Percentiles rank a stretch among this genome's conserved stretches.
phyloP scores from a whole-genome alignment of 192 early-diverging fungal species.

The Coemansia sp. region DNA sequence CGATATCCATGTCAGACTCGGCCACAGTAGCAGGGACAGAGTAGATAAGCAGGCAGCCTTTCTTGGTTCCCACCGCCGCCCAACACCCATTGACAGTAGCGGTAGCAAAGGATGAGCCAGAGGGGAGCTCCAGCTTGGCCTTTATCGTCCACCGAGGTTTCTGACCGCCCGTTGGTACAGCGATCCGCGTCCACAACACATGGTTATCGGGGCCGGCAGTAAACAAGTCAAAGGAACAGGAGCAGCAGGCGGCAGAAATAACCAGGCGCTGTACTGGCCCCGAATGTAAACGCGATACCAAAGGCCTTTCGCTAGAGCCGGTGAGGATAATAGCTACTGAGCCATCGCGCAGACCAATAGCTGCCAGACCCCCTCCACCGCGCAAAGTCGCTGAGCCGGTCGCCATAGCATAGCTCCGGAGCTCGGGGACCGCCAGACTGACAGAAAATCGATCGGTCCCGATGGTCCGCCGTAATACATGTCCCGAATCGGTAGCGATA shows the following conservation, averaged over 20 bases:
- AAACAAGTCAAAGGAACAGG: background rate
- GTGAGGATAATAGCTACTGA: constrained; percentile 6
- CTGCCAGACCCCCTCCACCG: constrained; percentile 9
- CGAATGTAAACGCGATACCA: background rate
- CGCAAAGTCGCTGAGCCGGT: background rate
- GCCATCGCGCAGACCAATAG: constrained; percentile 40
- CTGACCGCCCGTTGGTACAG: background rate
- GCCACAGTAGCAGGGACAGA: background rate
- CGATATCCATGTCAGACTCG: background rate
- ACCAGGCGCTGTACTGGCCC: background rate
- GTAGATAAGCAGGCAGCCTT: constrained; percentile 17
- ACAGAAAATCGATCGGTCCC: background rate
- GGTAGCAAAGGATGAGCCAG: constrained; percentile 3
- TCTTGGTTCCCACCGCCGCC: constrained; percentile 12
- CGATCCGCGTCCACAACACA: constrained; percentile 10
- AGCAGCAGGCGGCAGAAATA: background rate
- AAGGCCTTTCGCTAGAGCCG: background rate
- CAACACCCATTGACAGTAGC: constrained; percentile 11
- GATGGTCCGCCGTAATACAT: constrained; percentile 11
- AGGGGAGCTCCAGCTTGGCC: constrained; percentile 5
- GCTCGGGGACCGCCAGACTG: background rate
- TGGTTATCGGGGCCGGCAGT: background rate
- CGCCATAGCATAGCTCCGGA: constrained; percentile 23
- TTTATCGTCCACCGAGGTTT: background rate
- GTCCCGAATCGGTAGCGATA: constrained; percentile 51